Percentiles rank a stretch among this genome's conserved stretches.
phyloP scores from a whole-genome alignment of 2,329 filamentous ascomycete species.

The Penicillium sp. region DNA sequence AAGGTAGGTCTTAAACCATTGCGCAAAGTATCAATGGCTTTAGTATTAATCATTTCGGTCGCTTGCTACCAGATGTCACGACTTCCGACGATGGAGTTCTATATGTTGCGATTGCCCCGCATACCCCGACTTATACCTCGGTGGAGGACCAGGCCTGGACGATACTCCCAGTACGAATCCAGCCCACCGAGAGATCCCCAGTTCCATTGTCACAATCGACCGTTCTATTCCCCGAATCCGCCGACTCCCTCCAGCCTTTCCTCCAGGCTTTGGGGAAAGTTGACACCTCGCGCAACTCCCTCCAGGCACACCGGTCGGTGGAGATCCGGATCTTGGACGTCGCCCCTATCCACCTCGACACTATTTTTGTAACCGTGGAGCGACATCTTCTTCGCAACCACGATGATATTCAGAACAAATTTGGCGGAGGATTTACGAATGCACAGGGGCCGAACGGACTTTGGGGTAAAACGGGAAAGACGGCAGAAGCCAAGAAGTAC shows the following conservation, averaged over 20 bases:
- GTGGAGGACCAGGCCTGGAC: slow-evolving; percentile 74
- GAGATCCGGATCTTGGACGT: slow-evolving; percentile 84
- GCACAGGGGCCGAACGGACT: slow-evolving; percentile 42
- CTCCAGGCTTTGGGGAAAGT: slow-evolving; percentile 70
- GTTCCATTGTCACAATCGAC: slow-evolving; percentile 73
- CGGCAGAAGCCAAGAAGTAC: slow-evolving; percentile 32
- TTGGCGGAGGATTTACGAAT: slow-evolving; percentile 64
- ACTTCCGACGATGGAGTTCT: slow-evolving; percentile 34
- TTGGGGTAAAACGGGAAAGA: slow-evolving; percentile 37
- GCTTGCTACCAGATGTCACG: slow-evolving; percentile 16
- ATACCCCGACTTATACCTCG: slow-evolving; percentile 42
- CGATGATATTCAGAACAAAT: slow-evolving; percentile 80
- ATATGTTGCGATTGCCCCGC: slow-evolving; percentile 51
- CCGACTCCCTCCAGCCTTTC: slow-evolving; percentile 79
- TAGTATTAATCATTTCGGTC: slow-evolving; percentile 7
- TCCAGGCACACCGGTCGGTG: slow-evolving; percentile 72
- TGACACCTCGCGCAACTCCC: slow-evolving; percentile 72
- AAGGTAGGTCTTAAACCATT: slow-evolving; percentile 44
- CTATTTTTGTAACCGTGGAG: slow-evolving; percentile 83
- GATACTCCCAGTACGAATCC: slow-evolving; percentile 71
- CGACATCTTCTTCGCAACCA: slow-evolving; percentile 75
- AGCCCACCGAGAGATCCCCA: slow-evolving; percentile 44
- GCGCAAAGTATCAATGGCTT: neutral
- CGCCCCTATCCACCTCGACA: slow-evolving; percentile 75
- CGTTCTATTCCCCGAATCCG: slow-evolving; percentile 70